Evolutionary conservation across 805 yeast genomes (phyloP).

Genomic region (Cyberlindnera misumaiensis): DNA sequence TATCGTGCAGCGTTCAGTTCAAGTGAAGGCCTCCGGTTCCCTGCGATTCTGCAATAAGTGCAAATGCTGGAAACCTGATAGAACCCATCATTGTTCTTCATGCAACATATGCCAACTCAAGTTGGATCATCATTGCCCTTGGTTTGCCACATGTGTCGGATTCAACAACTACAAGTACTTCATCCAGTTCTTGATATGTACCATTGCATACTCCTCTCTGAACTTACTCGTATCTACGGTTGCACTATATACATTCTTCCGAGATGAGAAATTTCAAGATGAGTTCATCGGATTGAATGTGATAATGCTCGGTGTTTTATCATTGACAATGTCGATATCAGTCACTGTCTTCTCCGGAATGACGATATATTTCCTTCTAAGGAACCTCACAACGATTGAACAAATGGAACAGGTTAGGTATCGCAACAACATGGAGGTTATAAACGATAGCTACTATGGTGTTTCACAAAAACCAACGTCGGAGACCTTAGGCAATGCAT

Average conservation of each 20-base stretch:
- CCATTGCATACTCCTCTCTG: constrained; percentile 39
- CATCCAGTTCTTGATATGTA: constrained; percentile 60
- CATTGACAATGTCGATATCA: constrained; percentile 48
- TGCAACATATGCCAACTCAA: constrained; percentile 65
- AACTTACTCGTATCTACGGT: constrained; percentile 34
- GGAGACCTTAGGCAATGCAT: constrained; percentile 54
- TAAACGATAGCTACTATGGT: constrained; percentile 29
- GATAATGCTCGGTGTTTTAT: constrained; percentile 51
- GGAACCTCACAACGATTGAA: constrained; percentile 80
- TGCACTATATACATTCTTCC: constrained; percentile 44
- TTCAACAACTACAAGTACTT: constrained; percentile 74
- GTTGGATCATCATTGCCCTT: constrained; percentile 95
- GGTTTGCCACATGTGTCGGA: constrained; percentile 90
- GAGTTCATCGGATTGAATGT: constrained; percentile 49
- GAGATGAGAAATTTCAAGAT: constrained; percentile 30
- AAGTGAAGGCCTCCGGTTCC: constrained; percentile 52
- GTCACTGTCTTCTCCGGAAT: constrained; percentile 51
- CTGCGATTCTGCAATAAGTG: constrained; percentile 69
- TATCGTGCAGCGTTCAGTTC: constrained; percentile 34
- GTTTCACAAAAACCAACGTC: constrained; percentile 38
- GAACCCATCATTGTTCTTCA: constrained; percentile 78
- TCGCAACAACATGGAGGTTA: constrained; percentile 30
- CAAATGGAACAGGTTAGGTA: constrained; percentile 49
- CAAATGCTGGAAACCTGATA: constrained; percentile 70
- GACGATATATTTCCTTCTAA: constrained; percentile 49